phyloP scores from a whole-genome alignment of 805 yeast genomes.

The Candida coquimbonensis region DNA sequence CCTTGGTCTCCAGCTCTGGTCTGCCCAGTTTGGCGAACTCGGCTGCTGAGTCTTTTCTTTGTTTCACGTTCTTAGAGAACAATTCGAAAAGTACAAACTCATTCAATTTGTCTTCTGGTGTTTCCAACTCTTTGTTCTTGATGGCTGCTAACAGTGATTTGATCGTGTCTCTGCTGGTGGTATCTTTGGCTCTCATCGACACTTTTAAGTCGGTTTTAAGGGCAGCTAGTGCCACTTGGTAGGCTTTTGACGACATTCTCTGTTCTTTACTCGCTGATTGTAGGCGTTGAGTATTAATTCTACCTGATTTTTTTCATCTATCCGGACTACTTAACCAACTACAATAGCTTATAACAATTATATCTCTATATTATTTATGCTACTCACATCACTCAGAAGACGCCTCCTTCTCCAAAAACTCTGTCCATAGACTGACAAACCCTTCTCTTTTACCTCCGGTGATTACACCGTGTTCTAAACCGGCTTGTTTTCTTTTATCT shows the following conservation, averaged over 20 bases:
- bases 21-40: slow-evolving; percentile 42
- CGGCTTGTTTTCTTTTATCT: slow-evolving; percentile 67
- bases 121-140: slow-evolving; percentile 37
- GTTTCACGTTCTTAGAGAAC: slow-evolving; percentile 38
- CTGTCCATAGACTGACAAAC: slow-evolving; percentile 75
- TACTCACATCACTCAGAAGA: neutral
- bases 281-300: no score
- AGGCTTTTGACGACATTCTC: slow-evolving; percentile 21
- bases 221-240: slow-evolving; percentile 24
- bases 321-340: no score
- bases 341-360: no score
- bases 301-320: neutral
- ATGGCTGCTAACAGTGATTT: slow-evolving; percentile 35
- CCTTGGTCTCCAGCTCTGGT: slow-evolving; percentile 47
- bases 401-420: slow-evolving; percentile 68
- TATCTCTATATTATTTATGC: no score
- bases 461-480: slow-evolving; percentile 37
- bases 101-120: slow-evolving; percentile 24
- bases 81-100: slow-evolving; percentile 31
- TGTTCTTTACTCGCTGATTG: no score
- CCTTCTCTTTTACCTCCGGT: slow-evolving; percentile 27
- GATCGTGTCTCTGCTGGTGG: slow-evolving; percentile 35
- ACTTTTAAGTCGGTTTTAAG: slow-evolving; percentile 38
- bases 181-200: slow-evolving; percentile 42
- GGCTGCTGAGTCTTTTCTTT: slow-evolving; percentile 42